Evolutionary conservation across 2,329 filamentous ascomycete species (phyloP).

Genomic region (Aspergillus nomiae): DNA sequence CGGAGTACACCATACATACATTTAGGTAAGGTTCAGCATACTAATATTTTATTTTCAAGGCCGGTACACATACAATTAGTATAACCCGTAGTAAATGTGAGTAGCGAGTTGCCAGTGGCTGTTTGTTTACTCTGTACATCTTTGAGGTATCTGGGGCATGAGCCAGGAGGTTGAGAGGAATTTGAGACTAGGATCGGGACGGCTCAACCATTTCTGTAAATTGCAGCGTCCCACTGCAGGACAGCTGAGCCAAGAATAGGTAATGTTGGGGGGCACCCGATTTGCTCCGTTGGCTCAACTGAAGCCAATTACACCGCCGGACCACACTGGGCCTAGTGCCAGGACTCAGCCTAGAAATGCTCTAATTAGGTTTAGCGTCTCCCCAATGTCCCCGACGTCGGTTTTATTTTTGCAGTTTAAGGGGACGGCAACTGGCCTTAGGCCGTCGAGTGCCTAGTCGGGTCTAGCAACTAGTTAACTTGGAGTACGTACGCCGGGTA

Average conservation of each 20-base stretch:
- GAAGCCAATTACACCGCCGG: conserved; percentile 18
- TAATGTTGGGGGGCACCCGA: conserved; percentile 22
- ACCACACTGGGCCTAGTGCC: conserved; percentile 14
- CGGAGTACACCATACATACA: too few relatives aligned
- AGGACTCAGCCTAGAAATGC: neutral
- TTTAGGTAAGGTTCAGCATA: neutral
- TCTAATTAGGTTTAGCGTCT: neutral
- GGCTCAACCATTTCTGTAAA: conserved; percentile 4
- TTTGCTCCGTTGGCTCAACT: conserved; percentile 26
- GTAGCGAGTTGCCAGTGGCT: neutral
- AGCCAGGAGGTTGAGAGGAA: neutral
- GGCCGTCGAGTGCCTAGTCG: neutral
- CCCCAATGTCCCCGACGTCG: conserved; percentile 8
- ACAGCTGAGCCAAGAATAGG: neutral
- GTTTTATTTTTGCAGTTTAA: neutral
- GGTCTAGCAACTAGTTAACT: neutral
- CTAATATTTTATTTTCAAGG: neutral
- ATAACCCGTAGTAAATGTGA: neutral
- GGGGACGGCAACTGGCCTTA: neutral
- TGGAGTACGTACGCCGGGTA: neutral
- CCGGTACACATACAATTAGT: neutral
- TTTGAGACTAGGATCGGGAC: neutral
- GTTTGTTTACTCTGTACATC: neutral
- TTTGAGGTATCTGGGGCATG: neutral
- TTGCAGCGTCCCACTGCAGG: neutral